A percentile compares a stretch with the other conserved stretches of the same genome.
Evolutionary conservation across 225 moss, liverwort and hornwort genomes (phyloP).

Genomic region (Asterella californica): DNA sequence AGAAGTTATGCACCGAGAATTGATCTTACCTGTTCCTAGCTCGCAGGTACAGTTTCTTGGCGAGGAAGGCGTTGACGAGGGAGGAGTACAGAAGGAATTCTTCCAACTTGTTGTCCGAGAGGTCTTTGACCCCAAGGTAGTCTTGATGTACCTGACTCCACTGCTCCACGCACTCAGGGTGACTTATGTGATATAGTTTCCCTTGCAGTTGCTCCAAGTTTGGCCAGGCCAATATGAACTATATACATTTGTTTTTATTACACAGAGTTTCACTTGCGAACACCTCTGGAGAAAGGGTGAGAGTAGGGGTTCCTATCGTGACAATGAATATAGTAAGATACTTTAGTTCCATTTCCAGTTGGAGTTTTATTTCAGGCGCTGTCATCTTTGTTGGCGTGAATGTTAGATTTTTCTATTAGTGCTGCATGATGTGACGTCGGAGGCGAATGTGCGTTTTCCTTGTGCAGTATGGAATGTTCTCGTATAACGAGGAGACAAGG

Average conservation of each 20-base stretch:
- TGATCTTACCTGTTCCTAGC: not conserved
- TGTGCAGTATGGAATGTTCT: constrained; percentile 54
- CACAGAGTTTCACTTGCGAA: not conserved
- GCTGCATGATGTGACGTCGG: not conserved
- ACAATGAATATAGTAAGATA: no score
- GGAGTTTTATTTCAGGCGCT: not conserved
- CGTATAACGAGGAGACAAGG: constrained; percentile 45
- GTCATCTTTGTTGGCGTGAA: not conserved
- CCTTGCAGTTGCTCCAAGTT: not conserved
- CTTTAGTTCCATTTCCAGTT: no score
- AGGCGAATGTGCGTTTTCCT: not conserved
- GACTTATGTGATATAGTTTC: no score
- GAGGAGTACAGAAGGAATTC: constrained; percentile 52
- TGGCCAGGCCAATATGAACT: not conserved
- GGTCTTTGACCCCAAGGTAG: constrained; percentile 50
- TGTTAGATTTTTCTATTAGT: not conserved
- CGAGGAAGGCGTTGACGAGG: constrained; percentile 55
- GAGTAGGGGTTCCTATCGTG: no score
- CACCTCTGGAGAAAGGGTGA: no score
- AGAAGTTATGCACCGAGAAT: not conserved
- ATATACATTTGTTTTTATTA: no score
- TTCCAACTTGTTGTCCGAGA: constrained; percentile 49
- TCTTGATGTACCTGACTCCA: not conserved
- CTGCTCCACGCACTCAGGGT: no score
- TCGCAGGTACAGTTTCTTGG: constrained; percentile 50